Conservation (phyloP, 2,329 filamentous ascomycete genomes). For the Exophiala phaeomuriformis region DNA sequence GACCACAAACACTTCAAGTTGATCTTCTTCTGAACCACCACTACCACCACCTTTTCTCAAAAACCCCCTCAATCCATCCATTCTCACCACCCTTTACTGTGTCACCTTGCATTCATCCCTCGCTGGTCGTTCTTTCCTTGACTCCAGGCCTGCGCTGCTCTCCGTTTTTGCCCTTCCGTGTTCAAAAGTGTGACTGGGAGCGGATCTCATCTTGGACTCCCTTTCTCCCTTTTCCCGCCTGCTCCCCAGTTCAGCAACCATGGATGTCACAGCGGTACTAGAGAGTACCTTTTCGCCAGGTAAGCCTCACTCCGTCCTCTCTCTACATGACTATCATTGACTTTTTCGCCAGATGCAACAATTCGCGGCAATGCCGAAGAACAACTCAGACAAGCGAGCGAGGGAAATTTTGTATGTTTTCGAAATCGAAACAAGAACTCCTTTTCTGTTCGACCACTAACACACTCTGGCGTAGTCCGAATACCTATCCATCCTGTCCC, state of each 20-base stretch:
- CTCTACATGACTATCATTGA: constrained; percentile 30
- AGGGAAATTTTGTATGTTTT: constrained; percentile 81
- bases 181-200: neutral
- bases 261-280: constrained; percentile 98
- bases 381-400: constrained; percentile 84
- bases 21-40: neutral
- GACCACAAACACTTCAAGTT: neutral
- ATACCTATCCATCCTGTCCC: constrained; percentile 87
- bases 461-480: constrained; percentile 55
- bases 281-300: constrained; percentile 92
- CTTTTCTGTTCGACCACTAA: constrained; percentile 12
- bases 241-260: constrained; percentile 44
- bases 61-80: constrained; percentile 2
- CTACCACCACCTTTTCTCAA: too few species aligned
- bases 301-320: constrained; percentile 43
- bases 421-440: neutral
- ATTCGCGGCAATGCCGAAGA: constrained; percentile 88
- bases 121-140: constrained; percentile 25
- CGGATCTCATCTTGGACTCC: constrained; percentile 4
- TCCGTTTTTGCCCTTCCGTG: constrained; percentile 4
- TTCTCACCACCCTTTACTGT: constrained; percentile 8
- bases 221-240: constrained; percentile 18
- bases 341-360: constrained; percentile 62
- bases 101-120: neutral
- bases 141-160: constrained; percentile 17